phyloP scores from a whole-genome alignment of 2,329 filamentous ascomycete species.

The Venturia nashicola region DNA sequence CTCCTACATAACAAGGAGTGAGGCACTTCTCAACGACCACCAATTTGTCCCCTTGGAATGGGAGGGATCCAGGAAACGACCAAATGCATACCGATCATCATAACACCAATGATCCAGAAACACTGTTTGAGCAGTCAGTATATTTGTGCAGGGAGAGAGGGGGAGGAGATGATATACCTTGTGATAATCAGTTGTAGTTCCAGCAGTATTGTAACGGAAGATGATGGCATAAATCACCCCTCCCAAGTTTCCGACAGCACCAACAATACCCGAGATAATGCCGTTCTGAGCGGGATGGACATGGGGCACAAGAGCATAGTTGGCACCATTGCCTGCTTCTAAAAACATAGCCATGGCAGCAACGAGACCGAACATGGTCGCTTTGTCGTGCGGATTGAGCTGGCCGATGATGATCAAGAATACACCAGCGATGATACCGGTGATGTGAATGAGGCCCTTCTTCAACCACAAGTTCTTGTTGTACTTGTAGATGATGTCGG shows the following conservation, averaged over 20 bases:
- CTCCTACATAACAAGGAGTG: no score
- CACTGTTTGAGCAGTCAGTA: not conserved
- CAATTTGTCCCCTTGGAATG: conserved; percentile 41
- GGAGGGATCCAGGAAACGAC: conserved; percentile 51
- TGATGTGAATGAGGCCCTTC: conserved; percentile 47
- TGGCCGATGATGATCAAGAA: conserved; percentile 53
- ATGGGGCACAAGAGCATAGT: conserved; percentile 78
- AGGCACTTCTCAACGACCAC: conserved; percentile 21
- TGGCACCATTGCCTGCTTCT: conserved; percentile 75
- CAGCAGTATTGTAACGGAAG: conserved; percentile 59
- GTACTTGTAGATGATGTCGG: conserved; percentile 42
- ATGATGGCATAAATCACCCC: conserved; percentile 64
- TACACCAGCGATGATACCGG: conserved; percentile 43
- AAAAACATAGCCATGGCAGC: conserved; percentile 70
- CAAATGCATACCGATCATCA: conserved; percentile 59
- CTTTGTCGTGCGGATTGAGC: conserved; percentile 47
- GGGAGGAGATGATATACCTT: conserved; percentile 43
- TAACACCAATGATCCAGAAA: conserved; percentile 70
- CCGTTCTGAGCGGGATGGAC: conserved; percentile 70
- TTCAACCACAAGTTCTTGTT: conserved; percentile 47
- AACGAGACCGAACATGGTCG: conserved; percentile 64
- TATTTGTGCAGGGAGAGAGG: conserved; percentile 42
- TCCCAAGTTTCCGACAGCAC: conserved; percentile 58
- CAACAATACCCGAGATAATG: conserved; percentile 63
- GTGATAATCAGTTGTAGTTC: conserved; percentile 41